Conservation (phyloP, 257 asterid species). For the Capsicum pubescens region DNA sequence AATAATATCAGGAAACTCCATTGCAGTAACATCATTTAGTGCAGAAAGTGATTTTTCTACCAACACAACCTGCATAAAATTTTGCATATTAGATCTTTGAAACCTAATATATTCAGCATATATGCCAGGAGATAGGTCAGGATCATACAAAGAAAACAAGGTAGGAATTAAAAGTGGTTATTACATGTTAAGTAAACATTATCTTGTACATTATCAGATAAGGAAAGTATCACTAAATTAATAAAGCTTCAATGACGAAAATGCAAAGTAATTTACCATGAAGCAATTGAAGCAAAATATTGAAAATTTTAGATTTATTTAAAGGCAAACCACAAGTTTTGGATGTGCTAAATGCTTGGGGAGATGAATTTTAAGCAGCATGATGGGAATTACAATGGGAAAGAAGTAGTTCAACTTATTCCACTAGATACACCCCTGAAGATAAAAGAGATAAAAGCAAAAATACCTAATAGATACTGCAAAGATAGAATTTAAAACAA, state of each 20-base stretch:
- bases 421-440: background rate
- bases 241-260: background rate
- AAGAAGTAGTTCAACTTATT: background rate
- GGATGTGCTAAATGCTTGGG: background rate
- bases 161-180: slow-evolving; percentile 14
- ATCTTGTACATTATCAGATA: background rate
- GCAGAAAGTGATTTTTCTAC: slow-evolving; percentile 99
- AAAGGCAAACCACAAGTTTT: slow-evolving; percentile 32
- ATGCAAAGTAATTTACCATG: background rate
- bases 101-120: background rate
- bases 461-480: background rate
- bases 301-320: background rate
- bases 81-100: background rate
- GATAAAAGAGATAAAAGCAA: background rate
- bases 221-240: background rate
- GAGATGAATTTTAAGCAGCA: background rate
- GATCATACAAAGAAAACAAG: slow-evolving; percentile 17
- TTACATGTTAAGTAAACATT: background rate
- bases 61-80: slow-evolving; percentile 76
- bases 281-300: slow-evolving; percentile 15
- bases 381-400: background rate
- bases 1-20: slow-evolving; percentile 93
- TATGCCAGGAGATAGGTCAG: background rate
- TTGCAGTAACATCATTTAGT: slow-evolving; percentile 91
- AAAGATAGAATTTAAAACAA: slow-evolving; percentile 1